Percentiles rank a stretch among this genome's conserved stretches.
Evolutionary conservation across 2,329 filamentous ascomycete species (phyloP).

Genomic region (Colletotrichum euphorbiae): DNA sequence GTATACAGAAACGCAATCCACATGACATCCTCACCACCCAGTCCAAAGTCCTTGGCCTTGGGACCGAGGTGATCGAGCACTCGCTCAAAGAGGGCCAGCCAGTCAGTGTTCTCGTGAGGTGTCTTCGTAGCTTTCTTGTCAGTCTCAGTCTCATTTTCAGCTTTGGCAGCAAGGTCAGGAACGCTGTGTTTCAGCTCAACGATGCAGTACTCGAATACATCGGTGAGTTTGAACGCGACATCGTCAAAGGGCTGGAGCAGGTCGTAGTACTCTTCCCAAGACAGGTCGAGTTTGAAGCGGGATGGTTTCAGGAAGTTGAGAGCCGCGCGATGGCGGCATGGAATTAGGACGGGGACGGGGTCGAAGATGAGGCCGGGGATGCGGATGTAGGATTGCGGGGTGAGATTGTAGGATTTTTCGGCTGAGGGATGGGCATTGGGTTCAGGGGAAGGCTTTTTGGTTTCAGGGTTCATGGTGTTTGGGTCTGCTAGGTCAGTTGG

Average conservation of each 20-base stretch:
- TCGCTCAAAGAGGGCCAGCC: neutral
- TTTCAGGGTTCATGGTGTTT: neutral
- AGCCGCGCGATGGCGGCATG: constrained; percentile 9
- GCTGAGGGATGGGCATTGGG: neutral
- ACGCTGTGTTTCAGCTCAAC: constrained; percentile 7
- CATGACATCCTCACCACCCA: constrained; percentile 23
- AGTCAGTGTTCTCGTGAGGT: neutral
- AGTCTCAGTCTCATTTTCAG: neutral
- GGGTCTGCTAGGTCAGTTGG: neutral
- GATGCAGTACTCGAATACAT: constrained; percentile 20
- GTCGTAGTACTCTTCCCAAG: constrained; percentile 23
- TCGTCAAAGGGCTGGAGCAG: constrained; percentile 24
- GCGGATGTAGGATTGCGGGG: constrained; percentile 32
- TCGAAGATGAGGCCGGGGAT: constrained; percentile 33
- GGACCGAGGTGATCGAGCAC: constrained; percentile 12
- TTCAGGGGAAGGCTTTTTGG: too few relatives aligned
- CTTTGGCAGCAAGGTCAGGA: neutral
- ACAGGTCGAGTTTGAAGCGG: constrained; percentile 17
- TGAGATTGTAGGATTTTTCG: neutral
- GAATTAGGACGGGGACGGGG: constrained; percentile 11
- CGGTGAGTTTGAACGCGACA: constrained; percentile 21
- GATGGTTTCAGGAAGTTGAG: constrained; percentile 21
- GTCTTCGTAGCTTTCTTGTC: neutral
- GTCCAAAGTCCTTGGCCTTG: neutral
- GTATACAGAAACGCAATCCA: constrained; percentile 30